Conservation (phyloP, 2,329 filamentous ascomycete genomes). For the Monosporascus sp. region DNA sequence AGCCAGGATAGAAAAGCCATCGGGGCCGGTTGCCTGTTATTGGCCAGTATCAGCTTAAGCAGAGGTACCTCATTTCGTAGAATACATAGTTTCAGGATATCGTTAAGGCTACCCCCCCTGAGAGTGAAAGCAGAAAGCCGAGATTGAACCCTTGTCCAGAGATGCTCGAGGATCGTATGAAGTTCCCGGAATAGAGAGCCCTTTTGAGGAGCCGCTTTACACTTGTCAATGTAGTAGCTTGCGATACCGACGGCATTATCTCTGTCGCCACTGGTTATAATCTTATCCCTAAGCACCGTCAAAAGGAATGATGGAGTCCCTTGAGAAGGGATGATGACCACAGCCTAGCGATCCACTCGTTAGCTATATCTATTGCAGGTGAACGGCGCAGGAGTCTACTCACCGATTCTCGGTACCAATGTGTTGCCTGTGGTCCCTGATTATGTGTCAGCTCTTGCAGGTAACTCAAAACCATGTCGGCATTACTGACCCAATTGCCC, state of each 20-base stretch:
- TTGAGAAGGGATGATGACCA: conserved; percentile 10
- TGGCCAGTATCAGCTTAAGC: conserved; percentile 1
- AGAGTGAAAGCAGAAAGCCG: background rate
- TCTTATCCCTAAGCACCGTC: background rate
- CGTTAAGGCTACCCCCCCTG: background rate
- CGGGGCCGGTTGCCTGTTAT: background rate
- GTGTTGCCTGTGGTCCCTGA: background rate
- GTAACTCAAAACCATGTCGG: background rate
- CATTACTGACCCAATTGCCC: background rate
- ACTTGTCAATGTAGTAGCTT: conserved; percentile 1
- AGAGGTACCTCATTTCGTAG: background rate
- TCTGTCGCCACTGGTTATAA: background rate
- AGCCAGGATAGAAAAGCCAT: conserved; percentile 6
- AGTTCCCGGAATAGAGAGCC: background rate
- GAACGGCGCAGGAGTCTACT: background rate
- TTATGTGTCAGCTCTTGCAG: background rate
- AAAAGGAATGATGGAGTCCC: conserved; percentile 2
- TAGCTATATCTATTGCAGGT: background rate
- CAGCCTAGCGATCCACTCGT: conserved; percentile 2
- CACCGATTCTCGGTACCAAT: conserved; percentile 8
- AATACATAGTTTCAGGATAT: conserved; percentile 1
- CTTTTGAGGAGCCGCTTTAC: background rate
- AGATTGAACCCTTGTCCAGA: background rate
- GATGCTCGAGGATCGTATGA: background rate
- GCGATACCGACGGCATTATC: background rate